Conservation (phyloP, 1,139 yeast genomes). For the Hemisphaericaspora xylanilytica region DNA sequence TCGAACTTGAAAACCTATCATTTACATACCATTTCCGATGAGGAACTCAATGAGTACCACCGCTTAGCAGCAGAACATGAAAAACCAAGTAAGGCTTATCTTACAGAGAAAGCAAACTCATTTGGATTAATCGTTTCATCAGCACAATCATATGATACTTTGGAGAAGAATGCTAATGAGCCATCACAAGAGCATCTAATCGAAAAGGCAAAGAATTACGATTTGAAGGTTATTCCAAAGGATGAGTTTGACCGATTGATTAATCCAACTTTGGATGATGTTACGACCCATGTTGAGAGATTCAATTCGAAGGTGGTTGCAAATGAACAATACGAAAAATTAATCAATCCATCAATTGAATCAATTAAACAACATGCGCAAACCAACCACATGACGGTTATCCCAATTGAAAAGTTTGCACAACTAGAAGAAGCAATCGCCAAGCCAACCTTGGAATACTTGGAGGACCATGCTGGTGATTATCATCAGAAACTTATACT, state of each 20-base stretch:
- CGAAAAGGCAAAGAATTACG: slow-evolving; percentile 25
- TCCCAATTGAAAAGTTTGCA: slow-evolving; percentile 18
- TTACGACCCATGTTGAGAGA: slow-evolving; percentile 13
- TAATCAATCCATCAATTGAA: slow-evolving; percentile 23
- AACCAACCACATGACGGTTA: slow-evolving; percentile 12
- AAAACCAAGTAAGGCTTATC: slow-evolving; percentile 24
- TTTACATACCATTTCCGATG: slow-evolving; percentile 25
- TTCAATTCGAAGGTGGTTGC: slow-evolving; percentile 17
- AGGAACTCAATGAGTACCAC: slow-evolving; percentile 23
- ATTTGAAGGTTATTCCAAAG: slow-evolving; percentile 9
- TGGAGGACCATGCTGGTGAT: slow-evolving; percentile 16
- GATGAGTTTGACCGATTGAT: slow-evolving; percentile 12
- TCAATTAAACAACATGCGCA: slow-evolving; percentile 20
- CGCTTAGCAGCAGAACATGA: slow-evolving; percentile 27
- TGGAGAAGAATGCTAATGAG: slow-evolving; percentile 20
- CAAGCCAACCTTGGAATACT: slow-evolving; percentile 27
- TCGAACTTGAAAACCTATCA: slow-evolving; percentile 23
- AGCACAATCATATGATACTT: slow-evolving; percentile 27
- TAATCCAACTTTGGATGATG: slow-evolving; percentile 7
- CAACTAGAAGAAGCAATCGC: slow-evolving; percentile 15
- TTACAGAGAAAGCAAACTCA: slow-evolving; percentile 30
- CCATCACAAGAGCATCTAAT: slow-evolving; percentile 26
- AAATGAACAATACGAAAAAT: slow-evolving; percentile 13
- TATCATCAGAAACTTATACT: slow-evolving; percentile 12
- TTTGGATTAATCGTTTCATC: slow-evolving; percentile 34